Evolutionary conservation across 1,139 yeast genomes (phyloP).

Genomic region (Protomyces arabidopsidicola): DNA sequence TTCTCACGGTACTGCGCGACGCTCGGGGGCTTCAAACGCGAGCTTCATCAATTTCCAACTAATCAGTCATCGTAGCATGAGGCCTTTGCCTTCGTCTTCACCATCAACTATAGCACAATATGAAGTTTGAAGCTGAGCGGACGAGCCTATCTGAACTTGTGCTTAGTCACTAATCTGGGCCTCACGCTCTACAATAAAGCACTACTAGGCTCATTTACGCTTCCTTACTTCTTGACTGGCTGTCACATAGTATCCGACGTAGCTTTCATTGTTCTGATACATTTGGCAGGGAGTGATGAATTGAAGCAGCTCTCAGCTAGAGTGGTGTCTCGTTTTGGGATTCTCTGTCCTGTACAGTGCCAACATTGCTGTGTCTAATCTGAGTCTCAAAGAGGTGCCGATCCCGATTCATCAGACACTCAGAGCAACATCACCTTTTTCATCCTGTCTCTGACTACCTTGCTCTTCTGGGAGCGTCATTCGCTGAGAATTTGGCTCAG

Average conservation of each 20-base stretch:
- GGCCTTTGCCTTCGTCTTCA: too few species aligned
- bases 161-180: constrained; percentile 32
- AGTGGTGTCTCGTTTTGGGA: constrained; percentile 34
- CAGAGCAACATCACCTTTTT: constrained; percentile 37
- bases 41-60: too few species aligned
- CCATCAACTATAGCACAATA: too few species aligned
- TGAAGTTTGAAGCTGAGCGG: not conserved
- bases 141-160: not conserved
- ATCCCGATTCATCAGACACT: constrained; percentile 37
- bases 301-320: constrained; percentile 27
- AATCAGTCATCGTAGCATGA: too few species aligned
- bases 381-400: constrained; percentile 32
- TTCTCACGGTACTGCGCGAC: too few species aligned
- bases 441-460: constrained; percentile 35
- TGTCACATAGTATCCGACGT: constrained; percentile 36
- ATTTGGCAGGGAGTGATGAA: not conserved
- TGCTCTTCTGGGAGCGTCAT: constrained; percentile 34
- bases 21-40: too few species aligned
- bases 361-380: constrained; percentile 37
- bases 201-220: constrained; percentile 36
- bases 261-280: constrained; percentile 3
- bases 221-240: constrained; percentile 36
- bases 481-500: constrained; percentile 35
- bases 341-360: constrained; percentile 37
- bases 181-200: constrained; percentile 37